Evolutionary conservation across 805 yeast species (phyloP).

Genomic region (Torulaspora indica): DNA sequence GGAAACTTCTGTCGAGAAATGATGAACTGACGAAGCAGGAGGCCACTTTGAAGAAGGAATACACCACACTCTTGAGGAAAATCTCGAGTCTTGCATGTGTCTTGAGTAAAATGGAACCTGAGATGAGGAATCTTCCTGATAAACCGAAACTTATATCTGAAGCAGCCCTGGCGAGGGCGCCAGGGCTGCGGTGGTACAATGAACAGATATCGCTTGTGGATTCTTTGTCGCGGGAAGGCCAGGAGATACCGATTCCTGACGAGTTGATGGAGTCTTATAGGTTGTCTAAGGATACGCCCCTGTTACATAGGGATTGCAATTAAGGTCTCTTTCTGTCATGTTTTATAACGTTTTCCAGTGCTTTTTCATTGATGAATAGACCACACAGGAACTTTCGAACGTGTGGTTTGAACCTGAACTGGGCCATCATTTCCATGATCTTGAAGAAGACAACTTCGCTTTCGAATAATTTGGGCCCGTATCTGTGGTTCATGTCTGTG

Average conservation of each 20-base stretch:
- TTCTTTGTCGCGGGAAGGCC: slow-evolving; percentile 8
- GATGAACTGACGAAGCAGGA: slow-evolving; percentile 35
- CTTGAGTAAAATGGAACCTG: slow-evolving; percentile 13
- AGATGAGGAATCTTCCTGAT: slow-evolving; percentile 2
- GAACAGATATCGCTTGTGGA: slow-evolving; percentile 19
- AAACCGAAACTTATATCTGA: slow-evolving; percentile 17
- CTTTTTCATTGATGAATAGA: slow-evolving; percentile 49
- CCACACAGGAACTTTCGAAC: slow-evolving; percentile 64
- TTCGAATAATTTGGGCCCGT: slow-evolving; percentile 49
- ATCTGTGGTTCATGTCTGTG: slow-evolving; percentile 46
- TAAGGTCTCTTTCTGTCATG: slow-evolving; percentile 38
- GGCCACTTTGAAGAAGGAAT: slow-evolving; percentile 29
- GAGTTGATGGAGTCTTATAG: slow-evolving; percentile 28
- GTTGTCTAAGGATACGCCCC: slow-evolving; percentile 28
- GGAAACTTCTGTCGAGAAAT: slow-evolving; percentile 22
- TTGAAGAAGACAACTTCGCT: slow-evolving; percentile 51
- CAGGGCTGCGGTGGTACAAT: slow-evolving; percentile 31
- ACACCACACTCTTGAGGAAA: slow-evolving; percentile 33
- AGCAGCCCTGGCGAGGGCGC: slow-evolving; percentile 18
- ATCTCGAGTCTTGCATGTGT: slow-evolving; percentile 26
- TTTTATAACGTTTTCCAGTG: slow-evolving; percentile 49
- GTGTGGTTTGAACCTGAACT: slow-evolving; percentile 56
- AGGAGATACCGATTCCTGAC: slow-evolving; percentile 23
- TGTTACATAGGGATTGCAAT: slow-evolving; percentile 24
- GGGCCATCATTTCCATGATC: slow-evolving; percentile 48